These are phyloP conservation scores for Didymella glomerata DNA, from an alignment of 2,329 filamentous ascomycete genomes.

Conservation along the genomic window DNA sequence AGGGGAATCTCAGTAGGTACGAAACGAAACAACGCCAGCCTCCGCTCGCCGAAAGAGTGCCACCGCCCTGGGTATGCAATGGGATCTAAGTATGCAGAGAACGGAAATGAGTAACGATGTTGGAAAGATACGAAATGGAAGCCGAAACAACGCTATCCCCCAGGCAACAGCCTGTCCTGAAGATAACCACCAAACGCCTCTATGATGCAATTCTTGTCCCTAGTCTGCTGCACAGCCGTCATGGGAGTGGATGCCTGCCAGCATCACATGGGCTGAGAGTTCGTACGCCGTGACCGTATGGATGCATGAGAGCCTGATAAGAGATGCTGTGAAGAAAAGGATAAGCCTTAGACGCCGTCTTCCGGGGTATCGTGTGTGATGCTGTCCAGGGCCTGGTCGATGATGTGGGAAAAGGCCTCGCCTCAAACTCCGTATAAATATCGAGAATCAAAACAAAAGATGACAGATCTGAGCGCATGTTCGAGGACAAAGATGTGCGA, in stretches of 20 bases:
- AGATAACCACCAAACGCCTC: slow-evolving; percentile 19
- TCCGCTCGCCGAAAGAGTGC: slow-evolving; percentile 2
- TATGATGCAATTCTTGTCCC: slow-evolving; percentile 29
- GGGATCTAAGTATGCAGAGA: slow-evolving; percentile 15
- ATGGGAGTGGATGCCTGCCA: slow-evolving; percentile 25
- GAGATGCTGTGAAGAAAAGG: slow-evolving; percentile 19
- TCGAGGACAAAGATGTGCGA: slow-evolving; percentile 15
- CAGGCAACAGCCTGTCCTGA: not conserved
- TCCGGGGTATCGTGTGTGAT: slow-evolving; percentile 47
- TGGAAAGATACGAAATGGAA: not conserved
- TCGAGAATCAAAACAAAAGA: slow-evolving; percentile 20
- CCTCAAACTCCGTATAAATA: slow-evolving; percentile 28
- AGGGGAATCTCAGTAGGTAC: slow-evolving; percentile 19
- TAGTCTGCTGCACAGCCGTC: slow-evolving; percentile 23
- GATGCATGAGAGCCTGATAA: slow-evolving; percentile 30
- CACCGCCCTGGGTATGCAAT: slow-evolving; percentile 13
- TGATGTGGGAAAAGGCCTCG: slow-evolving; percentile 17
- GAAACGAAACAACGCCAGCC: slow-evolving; percentile 2
- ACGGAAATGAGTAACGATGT: not conserved
- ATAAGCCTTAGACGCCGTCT: slow-evolving; percentile 39
- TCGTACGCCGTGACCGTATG: slow-evolving; percentile 26
- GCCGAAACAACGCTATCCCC: not conserved
- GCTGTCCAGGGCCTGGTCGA: slow-evolving; percentile 28
- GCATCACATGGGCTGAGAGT: slow-evolving; percentile 24
- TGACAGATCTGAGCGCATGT: not conserved